Base-by-base conservation (phyloP, 345 rosid species). In the Boechera retrofracta region DNA sequence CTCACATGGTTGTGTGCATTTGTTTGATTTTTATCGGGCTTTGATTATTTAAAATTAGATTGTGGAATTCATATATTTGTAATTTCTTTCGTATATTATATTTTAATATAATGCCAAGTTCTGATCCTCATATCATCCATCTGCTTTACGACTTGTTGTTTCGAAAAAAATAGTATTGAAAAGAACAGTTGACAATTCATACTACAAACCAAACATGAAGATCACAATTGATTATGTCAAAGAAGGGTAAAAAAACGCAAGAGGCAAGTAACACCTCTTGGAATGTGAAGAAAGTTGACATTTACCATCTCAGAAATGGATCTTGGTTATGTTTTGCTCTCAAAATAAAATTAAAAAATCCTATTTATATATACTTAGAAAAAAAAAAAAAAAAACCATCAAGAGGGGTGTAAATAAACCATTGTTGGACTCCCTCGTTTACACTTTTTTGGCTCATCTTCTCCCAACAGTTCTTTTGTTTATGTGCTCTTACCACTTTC, bases 401-500 rank as follows among this genome's bases (percentile, higher is more conserved):
- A 77, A 57, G 67, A 64, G 72, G 66, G 76, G 57, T 62, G 48
- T 61, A 51, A 75, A 57, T 45, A 64, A 71, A 42, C 51, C 69
- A 59, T 57, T 65, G 16, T 57, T 65, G 39, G 48, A 36, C 77
- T 65, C 73, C 77, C 77, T 72, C 65, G 1, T 67, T 64, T 44
- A 52, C 65, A 67, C 74, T 54, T 65, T 58, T 21, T 48, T 60
- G 60, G 70, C 51, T 80, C 79, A 57, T 64, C 57, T 61, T 41
- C 67, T 65, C 36, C 32, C 76, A 51, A 55, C 52, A 36, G 53
- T 24, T 41, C 13, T 24, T 18, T 47, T 67, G 12, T 31, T 74
- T 16, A 75, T 36, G 80, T 64, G 54, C 45, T 71, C 61, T 77
- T 77, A 1, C 77, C 91, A 64, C 72, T 89, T 82, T 76, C 70